Base-by-base conservation (phyloP, 495 filamentous ascomycete species). In the Bryoglossum gracile region DNA sequence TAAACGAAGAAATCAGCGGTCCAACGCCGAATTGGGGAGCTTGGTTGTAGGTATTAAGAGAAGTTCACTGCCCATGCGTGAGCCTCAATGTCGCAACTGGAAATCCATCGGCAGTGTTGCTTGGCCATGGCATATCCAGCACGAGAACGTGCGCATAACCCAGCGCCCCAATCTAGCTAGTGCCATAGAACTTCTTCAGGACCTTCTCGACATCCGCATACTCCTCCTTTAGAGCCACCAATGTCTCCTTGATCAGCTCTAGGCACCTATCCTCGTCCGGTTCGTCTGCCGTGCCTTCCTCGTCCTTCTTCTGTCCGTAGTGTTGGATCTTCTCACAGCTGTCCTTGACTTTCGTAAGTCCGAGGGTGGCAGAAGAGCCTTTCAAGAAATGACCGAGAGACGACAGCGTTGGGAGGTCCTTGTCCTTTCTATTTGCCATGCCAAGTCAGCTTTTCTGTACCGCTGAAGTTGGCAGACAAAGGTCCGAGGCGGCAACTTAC, bases 311-410 rank as follows among this genome's bases (percentile, higher is more conserved):
- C 55, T 81, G 80, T 37, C 94, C 92, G 58, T 80, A 94, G 62
- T 96, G 83, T 65, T 98, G 92, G 57, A 98, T 95, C 73, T 94
- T 86, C 66, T 96, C 91, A 65, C 92, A 98, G 46, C 76, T 80
- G 57, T 96, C 89, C 63, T 87, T 87, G 60, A 98, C 85, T 68
- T 94, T 94, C 57, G 72, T 86, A 32, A 98, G 77, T 18, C 92
- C 92, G 42, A 98, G 80, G 5, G 94, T 97, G 16, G 92, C 92
- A 8, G 91, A 95, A n/a, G 91, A 96, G 32, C 92, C 92, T 67
- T 98, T 98, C 45, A 98, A 72, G 70, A 95, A 98, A 68, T 98
- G 92, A 19, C 92, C 92, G 21, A 94, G 80, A 13, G 71, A 72
- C 14, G 90, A 95, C 13, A 98, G 81, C 46, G 80, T 68, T 3